Evolutionary conservation across 2,329 filamentous ascomycete species (phyloP).

Genomic region (Pestalotiopsis sp.): DNA sequence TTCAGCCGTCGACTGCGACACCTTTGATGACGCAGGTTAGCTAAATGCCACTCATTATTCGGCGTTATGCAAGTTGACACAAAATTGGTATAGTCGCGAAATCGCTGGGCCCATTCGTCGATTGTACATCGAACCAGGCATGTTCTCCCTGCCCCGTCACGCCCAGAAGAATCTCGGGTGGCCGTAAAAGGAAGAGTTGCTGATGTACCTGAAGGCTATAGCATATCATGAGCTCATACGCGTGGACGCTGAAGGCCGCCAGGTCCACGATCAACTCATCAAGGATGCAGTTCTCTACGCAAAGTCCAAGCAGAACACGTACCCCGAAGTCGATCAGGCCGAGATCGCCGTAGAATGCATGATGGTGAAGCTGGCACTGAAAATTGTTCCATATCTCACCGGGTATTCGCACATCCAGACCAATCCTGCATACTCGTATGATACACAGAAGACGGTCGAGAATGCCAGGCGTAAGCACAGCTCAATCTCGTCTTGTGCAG

Average conservation of each 20-base stretch:
- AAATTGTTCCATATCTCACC: slow-evolving; percentile 48
- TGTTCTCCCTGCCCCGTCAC: not conserved
- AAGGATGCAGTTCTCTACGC: slow-evolving; percentile 34
- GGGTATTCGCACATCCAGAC: slow-evolving; percentile 60
- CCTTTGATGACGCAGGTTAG: slow-evolving; percentile 46
- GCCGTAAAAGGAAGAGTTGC: not conserved
- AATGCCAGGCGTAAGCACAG: slow-evolving; percentile 48
- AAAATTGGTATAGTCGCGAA: slow-evolving; percentile 37
- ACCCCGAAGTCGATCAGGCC: slow-evolving; percentile 34
- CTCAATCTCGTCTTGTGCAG: not conserved
- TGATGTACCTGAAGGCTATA: slow-evolving; percentile 41
- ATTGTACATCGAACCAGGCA: slow-evolving; percentile 57
- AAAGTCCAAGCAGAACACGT: slow-evolving; percentile 29
- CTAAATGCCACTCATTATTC: not conserved
- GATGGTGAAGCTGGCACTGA: slow-evolving; percentile 55
- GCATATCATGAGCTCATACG: slow-evolving; percentile 45
- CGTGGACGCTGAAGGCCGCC: slow-evolving; percentile 29
- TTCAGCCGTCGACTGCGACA: slow-evolving; percentile 52
- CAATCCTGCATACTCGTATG: slow-evolving; percentile 57
- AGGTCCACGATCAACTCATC: slow-evolving; percentile 37
- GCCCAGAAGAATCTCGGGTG: not conserved
- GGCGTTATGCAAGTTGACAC: not conserved
- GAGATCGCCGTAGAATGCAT: slow-evolving; percentile 58
- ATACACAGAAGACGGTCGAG: slow-evolving; percentile 44
- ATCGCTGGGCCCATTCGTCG: slow-evolving; percentile 46